Base-by-base conservation (phyloP, 805 yeast genomes). In the Pichia rugopelliculosa region DNA sequence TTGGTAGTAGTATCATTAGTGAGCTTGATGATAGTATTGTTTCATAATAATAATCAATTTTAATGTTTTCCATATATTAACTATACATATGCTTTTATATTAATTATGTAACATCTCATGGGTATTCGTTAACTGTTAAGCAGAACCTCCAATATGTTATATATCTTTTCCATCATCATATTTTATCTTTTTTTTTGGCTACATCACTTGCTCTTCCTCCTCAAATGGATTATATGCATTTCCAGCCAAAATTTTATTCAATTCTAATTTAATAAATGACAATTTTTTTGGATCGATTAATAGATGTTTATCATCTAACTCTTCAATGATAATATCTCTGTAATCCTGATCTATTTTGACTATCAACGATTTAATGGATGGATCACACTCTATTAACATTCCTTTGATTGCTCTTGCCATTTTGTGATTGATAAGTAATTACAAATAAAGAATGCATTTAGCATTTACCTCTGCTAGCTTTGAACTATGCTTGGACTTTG, bases 301-400 rank as follows among this genome's bases (percentile, higher is more conserved):
- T 18, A 91, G 66, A 64, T 93, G 98, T 1, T 93, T 87, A 41
- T 90, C 97, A 61, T 93, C 98, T 38, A 91, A 73, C 57, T 93
- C 98, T 65, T 84, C 80, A n/a, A 63, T 66, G 17, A 66, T 62
- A 2, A 93, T 82, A 55, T 89, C 95, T 49, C 87, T 84, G 34
- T 74, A 68, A 24, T 79, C 77, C 0, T 87, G 69, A 64, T 93
- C 98, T 39, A 91, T 84, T 61, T 82, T 84, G 21, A 91, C 67
- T 2, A 91, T 87, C 42, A 91, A 71, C 0, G 98, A 96, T 53
- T 81, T 76, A 53, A 91, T 89, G 1, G 97, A 87, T 1, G 99
- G 98, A 62, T 91, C 99, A 63, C 71, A 78, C 53, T 76, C 74
- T 17, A 78, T 65, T 41, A 78, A 57, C 3, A 76, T 70, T 45